A percentile compares a stretch with the other conserved stretches of the same genome.
phyloP scores from a whole-genome alignment of 1,284 basidiomycete genomes.

The Irpex sp. region DNA sequence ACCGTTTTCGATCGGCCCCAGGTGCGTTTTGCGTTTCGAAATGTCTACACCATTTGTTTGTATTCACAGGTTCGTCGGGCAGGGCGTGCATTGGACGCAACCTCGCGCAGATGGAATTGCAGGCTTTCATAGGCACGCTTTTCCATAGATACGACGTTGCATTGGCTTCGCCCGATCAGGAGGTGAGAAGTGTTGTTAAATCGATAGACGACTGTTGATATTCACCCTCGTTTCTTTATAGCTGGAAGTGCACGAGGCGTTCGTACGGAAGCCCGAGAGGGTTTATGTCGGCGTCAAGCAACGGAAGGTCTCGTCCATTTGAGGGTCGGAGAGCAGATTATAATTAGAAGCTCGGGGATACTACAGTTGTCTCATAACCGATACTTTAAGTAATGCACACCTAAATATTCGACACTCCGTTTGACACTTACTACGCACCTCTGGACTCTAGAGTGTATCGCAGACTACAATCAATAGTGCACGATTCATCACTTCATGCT shows the following conservation, averaged over 20 bases:
- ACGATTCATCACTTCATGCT: too few relatives aligned
- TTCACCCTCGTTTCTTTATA: constrained; percentile 21
- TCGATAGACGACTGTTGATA: not conserved
- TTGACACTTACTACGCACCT: too few relatives aligned
- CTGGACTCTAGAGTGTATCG: too few relatives aligned
- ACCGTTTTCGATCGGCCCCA: constrained; percentile 55
- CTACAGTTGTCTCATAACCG: too few relatives aligned
- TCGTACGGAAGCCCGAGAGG: constrained; percentile 61
- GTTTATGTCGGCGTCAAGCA: not conserved
- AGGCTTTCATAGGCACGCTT: constrained; percentile 66
- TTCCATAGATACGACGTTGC: constrained; percentile 64
- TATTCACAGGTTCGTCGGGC: constrained; percentile 26
- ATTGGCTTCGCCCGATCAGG: constrained; percentile 46
- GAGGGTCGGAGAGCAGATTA: too few relatives aligned
- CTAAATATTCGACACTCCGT: too few relatives aligned
- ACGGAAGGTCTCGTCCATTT: not conserved
- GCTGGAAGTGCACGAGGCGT: constrained; percentile 67
- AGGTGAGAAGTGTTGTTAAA: constrained; percentile 34
- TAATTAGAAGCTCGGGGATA: too few relatives aligned
- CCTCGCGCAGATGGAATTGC: constrained; percentile 65
- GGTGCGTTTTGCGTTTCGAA: constrained; percentile 32
- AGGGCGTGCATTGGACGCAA: constrained; percentile 58
- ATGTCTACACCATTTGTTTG: not conserved
- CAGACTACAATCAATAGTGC: too few relatives aligned
- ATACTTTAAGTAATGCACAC: too few relatives aligned